Evolutionary conservation across 1,139 yeast species (phyloP), one percentile per base, ranked within the genome.

Genomic region (Trichomonascaceae sp.): DNA sequence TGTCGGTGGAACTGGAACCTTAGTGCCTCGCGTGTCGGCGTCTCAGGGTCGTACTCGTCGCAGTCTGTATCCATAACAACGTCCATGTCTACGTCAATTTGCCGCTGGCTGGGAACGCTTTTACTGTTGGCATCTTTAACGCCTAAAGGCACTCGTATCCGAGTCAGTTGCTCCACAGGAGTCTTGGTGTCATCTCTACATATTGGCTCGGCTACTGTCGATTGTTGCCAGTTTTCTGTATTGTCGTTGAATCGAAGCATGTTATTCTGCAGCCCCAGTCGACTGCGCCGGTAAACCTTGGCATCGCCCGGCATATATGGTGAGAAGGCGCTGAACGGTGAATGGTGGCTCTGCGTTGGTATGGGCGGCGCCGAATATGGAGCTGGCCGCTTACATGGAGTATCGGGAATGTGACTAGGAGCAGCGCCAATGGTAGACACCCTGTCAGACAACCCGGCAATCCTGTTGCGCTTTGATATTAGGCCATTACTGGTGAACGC

Each of bases 401-500:
- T 82, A 44, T 82, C 93, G 0, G 94, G 94, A 35, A 66, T 65
- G 17, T 36, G 28, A 4, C 39, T 25, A 13, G 28, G 34, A 16
- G 33, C 37, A 11, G 29, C 37, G 16, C 28, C 15, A 8, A 17
- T n/a, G n/a, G n/a, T n/a, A n/a, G n/a, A n/a, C n/a, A n/a, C n/a
- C n/a, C n/a, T n/a, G n/a, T n/a, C 30, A 4, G 32, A 27, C 8
- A 20, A 23, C 13, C 27, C 18, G 17, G 13, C 22, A 27, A 39
- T 61, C 50, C 74, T 56, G 36, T 74, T 69, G 42, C 71, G 74
- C 57, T 82, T 82, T 40, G 87, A 79, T 39, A 76, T 55, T 29
- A 82, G 60, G 0, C 94, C 94, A 0, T 80, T 63, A 3, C 89
- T 72, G 55, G 73, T 68, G 54, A 84, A 84, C 11, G 92, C 94